These are phyloP conservation scores for Lasiodiplodia sp. DNA, from an alignment of 2,329 filamentous ascomycete genomes.

Conservation along the genomic window DNA sequence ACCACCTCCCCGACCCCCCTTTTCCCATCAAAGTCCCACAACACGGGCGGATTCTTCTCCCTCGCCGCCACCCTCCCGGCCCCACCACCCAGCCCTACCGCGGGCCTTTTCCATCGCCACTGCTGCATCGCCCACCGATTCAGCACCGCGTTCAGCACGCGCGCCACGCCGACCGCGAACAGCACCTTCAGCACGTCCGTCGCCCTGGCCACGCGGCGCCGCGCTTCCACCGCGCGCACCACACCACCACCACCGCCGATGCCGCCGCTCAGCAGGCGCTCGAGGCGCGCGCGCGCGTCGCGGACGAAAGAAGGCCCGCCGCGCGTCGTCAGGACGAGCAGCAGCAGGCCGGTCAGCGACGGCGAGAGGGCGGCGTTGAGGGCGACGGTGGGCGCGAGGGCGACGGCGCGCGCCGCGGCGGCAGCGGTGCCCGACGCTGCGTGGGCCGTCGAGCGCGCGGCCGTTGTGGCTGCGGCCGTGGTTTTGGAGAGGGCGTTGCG, in stretches of 20 bases:
- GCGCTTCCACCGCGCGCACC: no score
- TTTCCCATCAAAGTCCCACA: conserved; percentile 26
- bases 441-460: not conserved
- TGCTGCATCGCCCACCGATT: conserved; percentile 46
- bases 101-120: not conserved
- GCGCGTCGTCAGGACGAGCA: conserved; percentile 10
- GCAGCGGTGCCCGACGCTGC: not conserved
- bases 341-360: conserved; percentile 18
- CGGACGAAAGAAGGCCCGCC: not conserved
- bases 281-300: not conserved
- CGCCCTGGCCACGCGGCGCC: conserved; percentile 21
- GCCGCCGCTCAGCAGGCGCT: not conserved
- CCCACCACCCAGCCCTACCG: no score
- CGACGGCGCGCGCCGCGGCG: no score
- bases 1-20: conserved; percentile 35
- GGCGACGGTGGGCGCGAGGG: conserved; percentile 4
- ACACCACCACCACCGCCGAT: no score
- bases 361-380: conserved; percentile 18
- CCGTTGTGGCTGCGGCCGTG: not conserved
- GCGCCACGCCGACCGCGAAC: conserved; percentile 44
- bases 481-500: conserved; percentile 4
- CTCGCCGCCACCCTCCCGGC: not conserved
- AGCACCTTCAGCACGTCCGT: conserved; percentile 41
- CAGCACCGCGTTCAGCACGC: conserved; percentile 38
- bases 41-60: not conserved